Base-by-base conservation (phyloP, 441 rosid genomes). In the Raphanus hybrid region DNA sequence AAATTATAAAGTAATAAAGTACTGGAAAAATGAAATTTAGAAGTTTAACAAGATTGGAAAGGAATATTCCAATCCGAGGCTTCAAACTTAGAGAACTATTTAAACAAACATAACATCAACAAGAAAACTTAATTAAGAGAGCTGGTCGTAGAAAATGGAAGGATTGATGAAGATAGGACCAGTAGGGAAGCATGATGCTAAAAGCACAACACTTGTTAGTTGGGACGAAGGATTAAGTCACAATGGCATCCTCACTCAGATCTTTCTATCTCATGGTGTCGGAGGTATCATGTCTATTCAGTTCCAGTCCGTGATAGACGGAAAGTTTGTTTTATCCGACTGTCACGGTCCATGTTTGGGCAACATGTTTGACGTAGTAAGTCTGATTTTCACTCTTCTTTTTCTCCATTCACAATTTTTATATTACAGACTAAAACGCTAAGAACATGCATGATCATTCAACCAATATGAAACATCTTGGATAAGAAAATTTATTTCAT, bases 341-440 rank as follows among this genome's bases (percentile, higher is more conserved):
- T 66, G 60, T 54, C 66, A 78, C 4, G 81, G 78, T 69, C 80
- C 80, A 6, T 3, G 58, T 15, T 29, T 77, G 15, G 78, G 78
- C 78, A 61, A 73, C 74, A 62, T 78, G 78, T 78, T 78, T 66
- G 81, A 78, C 15, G 81, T 72, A 0, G 81, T 78, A 72, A 72
- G 81, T 60, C 58, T 71, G 1, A 69, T 39, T 37, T 64, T 54
- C 2, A 29, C 39, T 52, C 41, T 35, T 67, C 4, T 67, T 32
- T 29, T 50, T 67, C 23, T 26, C 58, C 15, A 4, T 41, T 23
- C 15, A 10, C 32, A 35, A 35, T 3, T 3, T 62, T 35, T 61
- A 55, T 52, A 23, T 15, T 52, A 14, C 55, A 12, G n/a, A 52
- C 18, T 14, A 52, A 45, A 50, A 14, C 58, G 8, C 60, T 16